phyloP scores from a whole-genome alignment of 805 yeast species.

The Brettanomyces naardenensis region DNA sequence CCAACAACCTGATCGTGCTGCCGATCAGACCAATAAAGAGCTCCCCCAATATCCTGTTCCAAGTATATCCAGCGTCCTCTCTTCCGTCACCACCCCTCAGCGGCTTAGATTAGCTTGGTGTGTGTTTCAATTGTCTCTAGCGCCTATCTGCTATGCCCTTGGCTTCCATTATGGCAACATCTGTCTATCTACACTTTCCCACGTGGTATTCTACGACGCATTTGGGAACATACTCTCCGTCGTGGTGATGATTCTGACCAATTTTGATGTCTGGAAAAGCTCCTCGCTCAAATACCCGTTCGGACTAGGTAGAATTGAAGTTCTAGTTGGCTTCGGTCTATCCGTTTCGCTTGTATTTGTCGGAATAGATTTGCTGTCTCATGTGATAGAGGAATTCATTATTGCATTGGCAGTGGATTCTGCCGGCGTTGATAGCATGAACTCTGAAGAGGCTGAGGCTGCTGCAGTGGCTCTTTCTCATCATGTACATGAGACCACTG shows the following conservation, averaged over 20 bases:
- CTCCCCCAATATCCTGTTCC: slow-evolving; percentile 73
- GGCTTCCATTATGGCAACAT: slow-evolving; percentile 53
- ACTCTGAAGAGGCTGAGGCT: not conserved
- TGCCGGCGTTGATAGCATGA: slow-evolving; percentile 15
- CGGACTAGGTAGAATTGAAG: slow-evolving; percentile 89
- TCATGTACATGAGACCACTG: slow-evolving; percentile 20
- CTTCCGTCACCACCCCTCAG: slow-evolving; percentile 53
- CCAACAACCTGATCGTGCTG: slow-evolving; percentile 83
- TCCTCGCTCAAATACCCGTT: slow-evolving; percentile 82
- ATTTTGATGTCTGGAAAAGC: slow-evolving; percentile 85
- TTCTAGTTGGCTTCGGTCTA: slow-evolving; percentile 78
- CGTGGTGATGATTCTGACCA: slow-evolving; percentile 72
- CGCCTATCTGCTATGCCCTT: slow-evolving; percentile 47
- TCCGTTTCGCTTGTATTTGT: slow-evolving; percentile 82
- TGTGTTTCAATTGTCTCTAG: slow-evolving; percentile 42
- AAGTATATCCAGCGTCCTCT: slow-evolving; percentile 50
- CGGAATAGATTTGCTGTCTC: slow-evolving; percentile 83
- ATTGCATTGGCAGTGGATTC: slow-evolving; percentile 30
- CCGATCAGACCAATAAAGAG: slow-evolving; percentile 52
- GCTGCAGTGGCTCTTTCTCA: slow-evolving; percentile 13
- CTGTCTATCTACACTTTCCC: slow-evolving; percentile 72
- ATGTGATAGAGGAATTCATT: slow-evolving; percentile 71
- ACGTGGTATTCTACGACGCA: slow-evolving; percentile 80
- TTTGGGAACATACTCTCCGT: slow-evolving; percentile 65
- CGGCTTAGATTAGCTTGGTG: slow-evolving; percentile 54